These are phyloP conservation scores for Myxozyma nipponensis DNA, from an alignment of 805 yeast genomes.

Conservation along the genomic window DNA sequence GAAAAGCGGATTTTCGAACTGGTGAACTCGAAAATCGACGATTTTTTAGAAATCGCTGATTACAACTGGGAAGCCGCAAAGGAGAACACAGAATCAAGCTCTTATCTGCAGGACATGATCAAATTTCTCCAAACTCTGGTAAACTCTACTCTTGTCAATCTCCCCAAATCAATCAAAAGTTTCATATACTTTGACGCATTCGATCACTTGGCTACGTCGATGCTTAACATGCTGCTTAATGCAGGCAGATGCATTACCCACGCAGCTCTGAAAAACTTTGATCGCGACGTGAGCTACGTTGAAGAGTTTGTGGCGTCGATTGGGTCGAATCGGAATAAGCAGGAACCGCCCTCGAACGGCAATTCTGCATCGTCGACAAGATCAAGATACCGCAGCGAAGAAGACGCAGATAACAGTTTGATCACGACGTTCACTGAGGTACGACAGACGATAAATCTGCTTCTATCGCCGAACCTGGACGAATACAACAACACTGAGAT, in stretches of 20 bases:
- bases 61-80: slow-evolving; percentile 65
- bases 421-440: slow-evolving; percentile 73
- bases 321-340: slow-evolving; percentile 11
- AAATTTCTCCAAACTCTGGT: slow-evolving; percentile 80
- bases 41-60: slow-evolving; percentile 77
- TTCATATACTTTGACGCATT: slow-evolving; percentile 80
- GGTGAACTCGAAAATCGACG: slow-evolving; percentile 76
- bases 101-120: slow-evolving; percentile 76
- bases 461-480: slow-evolving; percentile 58
- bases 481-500: slow-evolving; percentile 55
- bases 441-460: slow-evolving; percentile 71
- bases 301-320: slow-evolving; percentile 47
- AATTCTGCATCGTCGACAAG: slow-evolving; percentile 8
- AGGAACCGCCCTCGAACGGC: background rate
- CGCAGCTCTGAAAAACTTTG: slow-evolving; percentile 67
- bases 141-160: slow-evolving; percentile 72
- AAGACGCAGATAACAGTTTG: slow-evolving; percentile 37
- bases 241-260: slow-evolving; percentile 52
- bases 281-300: slow-evolving; percentile 71
- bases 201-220: slow-evolving; percentile 73
- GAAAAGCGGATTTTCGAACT: slow-evolving; percentile 77
- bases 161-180: slow-evolving; percentile 74
- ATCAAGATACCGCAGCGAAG: slow-evolving; percentile 15
- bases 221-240: slow-evolving; percentile 57
- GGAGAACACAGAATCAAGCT: slow-evolving; percentile 59